Evolutionary conservation across 257 asterid species (phyloP).

Genomic region (Solanum appendiculatum): DNA sequence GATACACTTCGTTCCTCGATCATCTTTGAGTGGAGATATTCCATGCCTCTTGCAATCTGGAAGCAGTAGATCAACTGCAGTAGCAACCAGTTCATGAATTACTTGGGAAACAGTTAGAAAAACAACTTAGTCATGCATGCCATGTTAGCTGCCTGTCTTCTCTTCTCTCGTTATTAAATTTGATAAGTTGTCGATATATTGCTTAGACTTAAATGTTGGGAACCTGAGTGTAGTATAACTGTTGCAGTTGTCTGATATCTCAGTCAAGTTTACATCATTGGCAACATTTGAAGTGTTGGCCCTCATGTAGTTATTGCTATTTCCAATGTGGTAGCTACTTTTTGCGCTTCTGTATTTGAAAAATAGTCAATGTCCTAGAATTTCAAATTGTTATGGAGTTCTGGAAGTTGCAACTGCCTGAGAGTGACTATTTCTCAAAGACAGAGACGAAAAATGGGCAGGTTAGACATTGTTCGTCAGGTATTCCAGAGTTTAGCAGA

Average conservation of each 20-base stretch:
- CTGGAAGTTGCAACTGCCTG: not conserved
- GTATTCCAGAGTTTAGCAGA: constrained; percentile 20
- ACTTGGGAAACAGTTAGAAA: not conserved
- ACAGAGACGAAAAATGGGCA: not conserved
- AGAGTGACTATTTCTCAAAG: not conserved
- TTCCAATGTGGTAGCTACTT: not conserved
- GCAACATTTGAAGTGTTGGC: not conserved
- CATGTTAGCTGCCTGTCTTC: not conserved
- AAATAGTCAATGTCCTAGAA: not conserved
- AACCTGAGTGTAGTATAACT: not conserved
- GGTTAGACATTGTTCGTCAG: constrained; percentile 27
- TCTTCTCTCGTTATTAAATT: not conserved
- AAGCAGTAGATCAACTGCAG: not conserved
- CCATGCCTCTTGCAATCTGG: not conserved
- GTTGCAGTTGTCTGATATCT: not conserved
- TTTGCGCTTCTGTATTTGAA: not conserved
- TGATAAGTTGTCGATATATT: not conserved
- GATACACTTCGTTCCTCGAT: not conserved
- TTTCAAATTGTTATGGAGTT: not conserved
- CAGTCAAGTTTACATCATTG: not conserved
- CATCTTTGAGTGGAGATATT: not conserved
- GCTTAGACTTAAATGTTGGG: not conserved
- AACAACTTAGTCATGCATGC: not conserved
- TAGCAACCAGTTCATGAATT: not conserved
- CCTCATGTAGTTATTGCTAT: not conserved